phyloP scores from a whole-genome alignment of 805 yeast species.

The Hyphopichia homilentoma region DNA sequence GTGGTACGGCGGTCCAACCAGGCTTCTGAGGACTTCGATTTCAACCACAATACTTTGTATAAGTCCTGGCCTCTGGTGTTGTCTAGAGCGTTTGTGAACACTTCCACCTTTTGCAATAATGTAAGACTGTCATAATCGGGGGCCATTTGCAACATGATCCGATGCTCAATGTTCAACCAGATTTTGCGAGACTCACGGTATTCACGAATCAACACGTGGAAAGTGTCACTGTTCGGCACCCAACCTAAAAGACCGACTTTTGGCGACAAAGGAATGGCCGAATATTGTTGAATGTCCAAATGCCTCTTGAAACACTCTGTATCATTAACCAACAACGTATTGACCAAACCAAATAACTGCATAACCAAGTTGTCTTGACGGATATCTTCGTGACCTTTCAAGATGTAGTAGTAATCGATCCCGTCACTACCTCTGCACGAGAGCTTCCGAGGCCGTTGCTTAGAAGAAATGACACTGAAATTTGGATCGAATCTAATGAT shows the following conservation, averaged over 20 bases:
- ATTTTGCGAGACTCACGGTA: conserved; percentile 90
- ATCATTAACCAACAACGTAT: conserved; percentile 82
- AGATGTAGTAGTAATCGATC: conserved; percentile 71
- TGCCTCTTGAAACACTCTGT: conserved; percentile 96
- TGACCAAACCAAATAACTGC: conserved; percentile 95
- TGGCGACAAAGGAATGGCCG: conserved; percentile 95
- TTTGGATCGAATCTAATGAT: conserved; percentile 78
- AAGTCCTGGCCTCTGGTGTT: conserved; percentile 95
- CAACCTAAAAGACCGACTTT: conserved; percentile 95
- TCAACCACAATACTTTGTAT: conserved; percentile 93
- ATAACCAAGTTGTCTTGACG: conserved; percentile 96
- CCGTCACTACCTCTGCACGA: conserved; percentile 88
- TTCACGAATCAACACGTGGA: conserved; percentile 88
- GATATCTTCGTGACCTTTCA: conserved; percentile 97
- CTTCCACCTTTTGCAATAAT: conserved; percentile 88
- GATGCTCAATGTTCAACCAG: conserved; percentile 85
- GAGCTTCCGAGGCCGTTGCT: conserved; percentile 90
- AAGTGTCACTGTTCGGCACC: conserved; percentile 97
- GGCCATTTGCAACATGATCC: conserved; percentile 97
- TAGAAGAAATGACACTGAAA: conserved; percentile 84
- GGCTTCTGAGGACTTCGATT: conserved; percentile 92
- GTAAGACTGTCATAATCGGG: conserved; percentile 92
- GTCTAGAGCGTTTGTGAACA: conserved; percentile 91
- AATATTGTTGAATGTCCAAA: conserved; percentile 83
- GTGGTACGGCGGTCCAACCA: conserved; percentile 98